phyloP scores from a whole-genome alignment of 1,284 basidiomycete genomes.

The Testicularia cyperi region DNA sequence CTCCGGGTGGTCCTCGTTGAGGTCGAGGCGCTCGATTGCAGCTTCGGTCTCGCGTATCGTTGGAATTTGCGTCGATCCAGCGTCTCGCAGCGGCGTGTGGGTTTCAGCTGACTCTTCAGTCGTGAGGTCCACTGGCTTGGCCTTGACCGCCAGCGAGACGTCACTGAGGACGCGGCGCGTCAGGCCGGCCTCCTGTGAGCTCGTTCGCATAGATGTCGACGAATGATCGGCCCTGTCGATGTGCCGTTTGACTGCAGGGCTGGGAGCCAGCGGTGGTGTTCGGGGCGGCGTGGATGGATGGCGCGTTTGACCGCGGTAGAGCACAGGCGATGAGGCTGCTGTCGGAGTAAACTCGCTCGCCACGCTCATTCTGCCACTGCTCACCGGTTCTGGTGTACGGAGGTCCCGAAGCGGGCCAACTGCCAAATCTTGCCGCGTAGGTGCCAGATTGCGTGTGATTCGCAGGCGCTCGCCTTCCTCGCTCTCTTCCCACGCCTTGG shows the following conservation, averaged over 20 bases:
- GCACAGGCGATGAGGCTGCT: constrained; percentile 17
- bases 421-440: constrained; percentile 3
- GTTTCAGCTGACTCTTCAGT: neutral
- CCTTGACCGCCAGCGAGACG: constrained; percentile 39
- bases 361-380: constrained; percentile 29
- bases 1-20: too few species aligned
- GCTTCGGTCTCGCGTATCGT: too few species aligned
- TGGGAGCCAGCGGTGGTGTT: constrained; percentile 21
- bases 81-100: too few species aligned
- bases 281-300: constrained; percentile 34
- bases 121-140: constrained; percentile 1
- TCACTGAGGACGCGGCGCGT: constrained; percentile 45
- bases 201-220: too few species aligned
- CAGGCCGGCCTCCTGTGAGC: too few species aligned
- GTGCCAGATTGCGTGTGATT: constrained; percentile 20
- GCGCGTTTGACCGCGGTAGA: constrained; percentile 22
- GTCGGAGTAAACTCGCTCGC: constrained; percentile 29
- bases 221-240: neutral
- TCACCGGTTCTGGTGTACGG: constrained; percentile 22
- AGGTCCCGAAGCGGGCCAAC: constrained; percentile 1
- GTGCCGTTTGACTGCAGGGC: neutral
- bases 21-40: too few species aligned
- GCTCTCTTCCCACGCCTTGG: constrained; percentile 54
- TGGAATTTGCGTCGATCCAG: too few species aligned
- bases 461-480: constrained; percentile 42